Evolutionary conservation across 805 yeast species (phyloP), one percentile per base, ranked within the genome.

Genomic region (Wickerhamomyces strasburgensis): DNA sequence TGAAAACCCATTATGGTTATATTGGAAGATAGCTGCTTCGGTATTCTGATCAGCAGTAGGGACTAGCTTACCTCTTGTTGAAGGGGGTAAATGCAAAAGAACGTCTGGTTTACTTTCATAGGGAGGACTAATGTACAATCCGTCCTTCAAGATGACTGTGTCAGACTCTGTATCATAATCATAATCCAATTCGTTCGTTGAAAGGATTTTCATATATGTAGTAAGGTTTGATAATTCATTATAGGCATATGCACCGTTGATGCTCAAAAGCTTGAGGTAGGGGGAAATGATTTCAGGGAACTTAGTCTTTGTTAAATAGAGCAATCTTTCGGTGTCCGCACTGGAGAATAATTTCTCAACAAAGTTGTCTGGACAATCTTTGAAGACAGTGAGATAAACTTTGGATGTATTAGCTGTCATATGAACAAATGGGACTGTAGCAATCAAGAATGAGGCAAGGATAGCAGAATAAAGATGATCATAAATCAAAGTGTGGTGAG

Each of bases 1-100:
- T 0, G 95, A 73, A 95, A 97, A 88, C 1, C 97, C 97, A 52
- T 80, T 84, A 55, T 80, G 87, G 4, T 71, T 69, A 54, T 82
- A 75, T 19, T 80, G 62, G 62, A 93, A 88, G 16, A 86, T 71
- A 3, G 84, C 83, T 14, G 65, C 61, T 25, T 49, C 54, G 8
- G 62, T 47, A 6, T 61, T 54, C 18, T 60, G 59, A 11, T 63
- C 59, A 3, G 62, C 52, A 4, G 75, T 67, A 1, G 86, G 79
- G 21, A 89, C 58, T 3, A 85, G 59, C 46, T 82, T 80, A 3
- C 90, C 97, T 38, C 67, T 73, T 0, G 95, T 84, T 3, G 80
- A 79, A 42, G 62, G 54, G 3, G 74, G 72, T 16, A 78, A 51
- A 13, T 64, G 63, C 28, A 76, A 45, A 16, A 64, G 57, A 14